Percentiles rank a stretch among this genome's conserved stretches.
Conservation (phyloP, 176 grass and related monocot species). For the Cenchrus purpureus region DNA sequence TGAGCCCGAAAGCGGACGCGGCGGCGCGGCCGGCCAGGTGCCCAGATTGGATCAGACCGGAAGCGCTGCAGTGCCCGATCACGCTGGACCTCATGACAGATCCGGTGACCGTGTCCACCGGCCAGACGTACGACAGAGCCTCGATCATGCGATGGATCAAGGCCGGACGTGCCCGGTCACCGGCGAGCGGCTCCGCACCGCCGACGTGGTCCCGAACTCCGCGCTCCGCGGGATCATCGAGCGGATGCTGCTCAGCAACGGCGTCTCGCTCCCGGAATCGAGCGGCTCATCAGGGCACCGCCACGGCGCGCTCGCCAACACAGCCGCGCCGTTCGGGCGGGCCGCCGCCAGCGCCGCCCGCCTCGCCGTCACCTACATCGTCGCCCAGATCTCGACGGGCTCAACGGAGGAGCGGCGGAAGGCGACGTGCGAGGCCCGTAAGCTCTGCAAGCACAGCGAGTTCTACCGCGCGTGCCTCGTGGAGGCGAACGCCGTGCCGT, state of each 20-base stretch:
- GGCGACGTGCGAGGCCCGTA: conserved; percentile 76
- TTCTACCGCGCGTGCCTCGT: conserved; percentile 70
- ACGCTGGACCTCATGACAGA: conserved; percentile 87
- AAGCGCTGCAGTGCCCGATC: conserved; percentile 81
- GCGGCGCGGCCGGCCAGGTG: conserved; percentile 34
- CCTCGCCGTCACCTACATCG: conserved; percentile 48
- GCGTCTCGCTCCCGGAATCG: conserved; percentile 43
- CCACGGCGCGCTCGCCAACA: conserved; percentile 38
- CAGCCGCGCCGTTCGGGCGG: conserved; percentile 21
- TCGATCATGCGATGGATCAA: conserved; percentile 85
- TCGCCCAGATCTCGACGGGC: conserved; percentile 52
- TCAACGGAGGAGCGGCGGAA: conserved; percentile 55
- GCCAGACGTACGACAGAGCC: conserved; percentile 86
- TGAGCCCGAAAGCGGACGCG: background rate
- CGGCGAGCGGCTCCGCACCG: conserved; percentile 60
- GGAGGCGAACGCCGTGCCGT: conserved; percentile 71
- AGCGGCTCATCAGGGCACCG: conserved; percentile 27
- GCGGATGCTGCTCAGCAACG: conserved; percentile 52
- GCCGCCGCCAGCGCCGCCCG: conserved; percentile 48
- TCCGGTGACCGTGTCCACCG: conserved; percentile 76
- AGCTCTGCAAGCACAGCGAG: conserved; percentile 63
- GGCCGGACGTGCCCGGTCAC: conserved; percentile 74
- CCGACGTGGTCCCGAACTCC: conserved; percentile 71
- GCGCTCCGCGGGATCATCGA: conserved; percentile 60
- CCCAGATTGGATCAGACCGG: conserved; percentile 57